Evolutionary conservation across 768 basidiomycete genomes (phyloP), one percentile per base, ranked within the genome.

Genomic region (Dacryopinax spathularia): DNA sequence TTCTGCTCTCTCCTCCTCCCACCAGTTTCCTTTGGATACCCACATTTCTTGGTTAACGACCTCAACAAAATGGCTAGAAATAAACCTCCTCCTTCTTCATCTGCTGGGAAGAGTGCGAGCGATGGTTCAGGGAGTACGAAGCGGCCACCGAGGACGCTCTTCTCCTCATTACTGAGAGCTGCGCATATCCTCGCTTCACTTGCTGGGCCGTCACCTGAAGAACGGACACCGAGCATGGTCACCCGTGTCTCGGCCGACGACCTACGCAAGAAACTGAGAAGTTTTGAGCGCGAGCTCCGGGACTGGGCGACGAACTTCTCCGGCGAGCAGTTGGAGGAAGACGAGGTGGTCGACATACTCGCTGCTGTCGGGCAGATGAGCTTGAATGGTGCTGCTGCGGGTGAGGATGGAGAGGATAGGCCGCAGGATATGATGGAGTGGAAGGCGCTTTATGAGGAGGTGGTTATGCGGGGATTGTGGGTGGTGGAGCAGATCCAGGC

Each of bases 71-170:
- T n/a, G n/a, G n/a, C n/a, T n/a, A n/a, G n/a, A n/a, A n/a, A n/a
- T n/a, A n/a, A n/a, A n/a, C n/a, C n/a, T n/a, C n/a, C n/a, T n/a
- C n/a, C n/a, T n/a, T n/a, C n/a, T n/a, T n/a, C n/a, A n/a, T n/a
- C n/a, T n/a, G n/a, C n/a, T n/a, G n/a, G n/a, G n/a, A n/a, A n/a
- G n/a, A n/a, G n/a, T n/a, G n/a, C n/a, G 84, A 86, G 27, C 81
- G 85, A 68, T 80, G 84, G 61, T 95, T 92, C 82, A 93, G 84
- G 70, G 91, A 91, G 15, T 96, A 96, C 73, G 95, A 76, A 22
- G 36, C 12, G n/a, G 36, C 12, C 10, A 37, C 10, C 12, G 10
- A 37, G 12, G n/a, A 10, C 36, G 10, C 36, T 37, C 36, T 37
- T 37, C n/a, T n/a, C 36, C 36, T 37, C 36, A 10, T n/a, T 37